Percentiles rank a stretch among this genome's conserved stretches.
phyloP scores from a whole-genome alignment of 805 yeast genomes.

The Candida jianshihensis region DNA sequence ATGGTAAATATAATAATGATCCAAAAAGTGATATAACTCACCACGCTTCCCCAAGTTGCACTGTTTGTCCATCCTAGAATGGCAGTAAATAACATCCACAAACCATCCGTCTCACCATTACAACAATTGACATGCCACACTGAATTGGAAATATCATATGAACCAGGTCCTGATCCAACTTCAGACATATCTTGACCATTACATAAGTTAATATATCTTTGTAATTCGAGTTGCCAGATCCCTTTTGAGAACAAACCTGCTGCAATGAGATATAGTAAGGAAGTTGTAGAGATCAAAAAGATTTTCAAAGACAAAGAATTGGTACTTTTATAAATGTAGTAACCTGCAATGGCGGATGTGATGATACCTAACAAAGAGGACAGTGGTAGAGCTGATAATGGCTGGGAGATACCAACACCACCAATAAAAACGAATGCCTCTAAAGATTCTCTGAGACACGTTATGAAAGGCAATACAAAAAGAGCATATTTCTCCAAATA shows the following conservation, averaged over 20 bases:
- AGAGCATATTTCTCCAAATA: conserved; percentile 58
- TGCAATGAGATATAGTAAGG: conserved; percentile 76
- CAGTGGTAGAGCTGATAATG: conserved; percentile 55
- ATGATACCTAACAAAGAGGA: conserved; percentile 54
- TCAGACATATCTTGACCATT: conserved; percentile 82
- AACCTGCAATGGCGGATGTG: conserved; percentile 59
- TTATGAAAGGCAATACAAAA: conserved; percentile 74
- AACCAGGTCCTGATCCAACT: conserved; percentile 89
- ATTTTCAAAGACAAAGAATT: conserved; percentile 68
- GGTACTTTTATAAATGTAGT: conserved; percentile 68
- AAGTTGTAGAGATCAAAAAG: conserved; percentile 68
- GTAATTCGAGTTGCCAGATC: conserved; percentile 84
- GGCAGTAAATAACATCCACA: conserved; percentile 88
- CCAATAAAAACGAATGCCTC: conserved; percentile 92
- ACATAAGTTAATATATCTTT: conserved; percentile 64
- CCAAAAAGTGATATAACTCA: conserved; percentile 73
- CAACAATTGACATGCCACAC: conserved; percentile 96
- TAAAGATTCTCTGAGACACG: conserved; percentile 82
- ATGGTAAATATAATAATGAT: conserved; percentile 36
- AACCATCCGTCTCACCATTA: conserved; percentile 86
- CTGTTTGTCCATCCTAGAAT: conserved; percentile 91
- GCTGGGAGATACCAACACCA: conserved; percentile 75
- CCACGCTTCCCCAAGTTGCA: conserved; percentile 84
- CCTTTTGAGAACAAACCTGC: conserved; percentile 85
- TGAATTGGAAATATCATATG: conserved; percentile 70